Conservation (phyloP, 129 eudicot genomes). For the Apium graveolens region DNA sequence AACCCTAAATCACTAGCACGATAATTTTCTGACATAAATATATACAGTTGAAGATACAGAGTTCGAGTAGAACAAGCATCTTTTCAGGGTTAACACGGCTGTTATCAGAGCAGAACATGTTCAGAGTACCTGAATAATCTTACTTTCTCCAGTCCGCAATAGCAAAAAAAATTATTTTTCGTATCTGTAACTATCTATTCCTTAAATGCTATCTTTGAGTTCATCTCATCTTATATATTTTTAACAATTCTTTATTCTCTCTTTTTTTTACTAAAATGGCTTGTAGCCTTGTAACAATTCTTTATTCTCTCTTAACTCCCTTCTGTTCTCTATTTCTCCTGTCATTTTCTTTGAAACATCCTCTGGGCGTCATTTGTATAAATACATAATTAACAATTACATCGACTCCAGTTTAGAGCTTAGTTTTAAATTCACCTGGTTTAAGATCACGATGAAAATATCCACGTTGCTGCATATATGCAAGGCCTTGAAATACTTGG, state of each 20-base stretch:
- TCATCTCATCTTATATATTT: neutral
- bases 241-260: neutral
- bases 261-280: no score
- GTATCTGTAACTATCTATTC: neutral
- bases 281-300: no score
- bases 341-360: neutral
- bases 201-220: neutral
- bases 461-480: constrained; percentile 77
- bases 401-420: neutral
- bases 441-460: constrained; percentile 93
- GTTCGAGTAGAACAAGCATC: neutral
- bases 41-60: neutral
- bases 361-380: neutral
- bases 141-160: neutral
- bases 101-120: neutral
- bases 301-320: neutral
- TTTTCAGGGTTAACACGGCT: neutral
- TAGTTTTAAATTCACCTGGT: constrained; percentile 41
- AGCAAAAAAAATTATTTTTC: neutral
- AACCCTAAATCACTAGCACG: neutral
- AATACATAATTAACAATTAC: neutral
- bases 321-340: neutral
- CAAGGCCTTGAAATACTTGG: constrained; percentile 86
- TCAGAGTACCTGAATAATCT: neutral
- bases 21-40: neutral